phyloP scores from a whole-genome alignment of 345 rosid species.

The Sisymbrium altissimum region DNA sequence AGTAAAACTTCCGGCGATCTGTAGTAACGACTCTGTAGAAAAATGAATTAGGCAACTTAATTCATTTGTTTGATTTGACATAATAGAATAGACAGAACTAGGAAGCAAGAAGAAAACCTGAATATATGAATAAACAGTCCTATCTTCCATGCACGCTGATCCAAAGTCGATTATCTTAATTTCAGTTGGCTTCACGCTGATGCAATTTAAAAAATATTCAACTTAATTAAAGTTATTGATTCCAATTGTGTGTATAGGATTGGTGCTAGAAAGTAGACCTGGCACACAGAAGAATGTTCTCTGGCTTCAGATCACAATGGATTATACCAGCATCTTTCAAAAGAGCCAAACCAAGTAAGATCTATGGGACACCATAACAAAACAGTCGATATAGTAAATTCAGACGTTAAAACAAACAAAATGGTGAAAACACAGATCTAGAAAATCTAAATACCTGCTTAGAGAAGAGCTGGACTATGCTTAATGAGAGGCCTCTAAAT shows the following conservation, averaged over 20 bases:
- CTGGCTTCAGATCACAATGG: slow-evolving; percentile 99
- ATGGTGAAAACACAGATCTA: background rate
- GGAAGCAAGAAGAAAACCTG: slow-evolving; percentile 55
- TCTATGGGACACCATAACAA: slow-evolving; percentile 43
- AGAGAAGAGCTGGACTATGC: slow-evolving; percentile 93
- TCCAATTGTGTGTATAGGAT: slow-evolving; percentile 5
- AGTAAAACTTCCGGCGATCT: slow-evolving; percentile 98
- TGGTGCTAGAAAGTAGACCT: slow-evolving; percentile 51
- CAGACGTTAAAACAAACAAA: slow-evolving; percentile 12
- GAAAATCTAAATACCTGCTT: slow-evolving; percentile 65
- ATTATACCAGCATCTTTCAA: slow-evolving; percentile 95
- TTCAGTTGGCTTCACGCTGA: slow-evolving; percentile 91
- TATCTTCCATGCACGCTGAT: slow-evolving; percentile 98
- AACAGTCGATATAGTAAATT: slow-evolving; percentile 13
- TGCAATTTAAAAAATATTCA: slow-evolving; percentile 28
- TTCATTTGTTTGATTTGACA: slow-evolving; percentile 9
- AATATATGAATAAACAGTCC: slow-evolving; percentile 95
- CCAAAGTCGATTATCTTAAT: slow-evolving; percentile 98
- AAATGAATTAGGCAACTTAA: slow-evolving; percentile 23
- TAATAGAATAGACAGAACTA: background rate
- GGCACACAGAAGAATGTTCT: slow-evolving; percentile 89
- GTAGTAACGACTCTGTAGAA: slow-evolving; percentile 97
- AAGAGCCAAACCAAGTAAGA: slow-evolving; percentile 80
- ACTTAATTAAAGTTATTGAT: slow-evolving; percentile 13
- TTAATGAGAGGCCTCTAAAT: slow-evolving; percentile 88